These are phyloP conservation scores for Lachnellula occidentalis DNA, from an alignment of 2,329 filamentous ascomycete species.

Conservation along the genomic window DNA sequence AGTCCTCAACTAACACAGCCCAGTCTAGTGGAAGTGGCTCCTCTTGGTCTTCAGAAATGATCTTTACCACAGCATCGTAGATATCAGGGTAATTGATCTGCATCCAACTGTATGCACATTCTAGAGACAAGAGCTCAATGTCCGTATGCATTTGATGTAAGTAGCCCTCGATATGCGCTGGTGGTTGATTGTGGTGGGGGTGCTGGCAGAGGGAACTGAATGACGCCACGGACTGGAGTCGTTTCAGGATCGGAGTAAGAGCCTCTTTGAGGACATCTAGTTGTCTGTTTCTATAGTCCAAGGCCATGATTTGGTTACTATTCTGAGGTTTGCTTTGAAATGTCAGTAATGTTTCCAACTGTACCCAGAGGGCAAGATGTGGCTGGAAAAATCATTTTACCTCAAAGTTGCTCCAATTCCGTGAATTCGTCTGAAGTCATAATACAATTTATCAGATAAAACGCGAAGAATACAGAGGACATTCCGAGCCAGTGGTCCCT, in stretches of 20 bases:
- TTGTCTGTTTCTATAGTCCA: slow-evolving; percentile 22
- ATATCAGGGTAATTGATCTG: slow-evolving; percentile 8
- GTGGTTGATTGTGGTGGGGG: not conserved
- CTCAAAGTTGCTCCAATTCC: slow-evolving; percentile 3
- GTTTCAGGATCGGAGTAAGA: not conserved
- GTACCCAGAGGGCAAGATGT: not conserved
- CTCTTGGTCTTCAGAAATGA: slow-evolving; percentile 25
- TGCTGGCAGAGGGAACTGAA: slow-evolving; percentile 13
- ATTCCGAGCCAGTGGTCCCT: slow-evolving; percentile 16
- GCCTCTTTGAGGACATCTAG: slow-evolving; percentile 14
- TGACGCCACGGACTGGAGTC: not conserved
- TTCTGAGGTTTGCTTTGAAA: slow-evolving; percentile 16
- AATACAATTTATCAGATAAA: slow-evolving; percentile 17
- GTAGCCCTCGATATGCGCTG: not conserved
- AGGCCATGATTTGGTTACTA: slow-evolving; percentile 22
- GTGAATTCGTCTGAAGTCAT: slow-evolving; percentile 14
- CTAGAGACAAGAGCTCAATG: slow-evolving; percentile 17
- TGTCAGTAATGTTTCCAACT: slow-evolving; percentile 2
- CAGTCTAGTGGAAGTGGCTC: slow-evolving; percentile 25
- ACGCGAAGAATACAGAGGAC: slow-evolving; percentile 13
- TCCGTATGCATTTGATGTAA: not conserved
- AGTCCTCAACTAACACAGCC: slow-evolving; percentile 22
- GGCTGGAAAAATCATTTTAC: slow-evolving; percentile 4
- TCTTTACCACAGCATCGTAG: slow-evolving; percentile 1
- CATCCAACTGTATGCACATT: slow-evolving; percentile 21